Evolutionary conservation across 1,284 basidiomycete species (phyloP), one percentile per base, ranked within the genome.

Genomic region (Leccinum holopus): DNA sequence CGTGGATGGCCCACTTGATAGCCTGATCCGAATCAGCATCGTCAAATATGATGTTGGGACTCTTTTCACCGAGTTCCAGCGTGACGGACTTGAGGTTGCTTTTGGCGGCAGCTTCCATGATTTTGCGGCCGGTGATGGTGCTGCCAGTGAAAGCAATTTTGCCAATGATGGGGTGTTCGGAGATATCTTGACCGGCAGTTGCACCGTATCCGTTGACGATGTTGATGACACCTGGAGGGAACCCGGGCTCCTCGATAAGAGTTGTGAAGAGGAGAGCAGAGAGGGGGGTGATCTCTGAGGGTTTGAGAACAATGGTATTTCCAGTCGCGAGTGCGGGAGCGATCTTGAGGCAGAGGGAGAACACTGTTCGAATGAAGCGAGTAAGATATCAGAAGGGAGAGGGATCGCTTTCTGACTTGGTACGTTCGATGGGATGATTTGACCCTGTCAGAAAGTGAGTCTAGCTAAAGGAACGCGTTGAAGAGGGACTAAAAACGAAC

Each of bases 61-160:
- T 84, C 80, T 91, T 91, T 61, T 89, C 89, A 57, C 89, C 89
- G 56, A 92, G 83, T 78, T 92, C 90, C 67, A 91, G 83, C 37
- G 87, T 87, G 63, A 90, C 85, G 35, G 81, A 84, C 78, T 90
- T 90, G 69, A 91, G 75, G 75, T 91, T 89, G 51, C 80, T 82
- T 70, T 83, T 80, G 32, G 89, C 87, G 1, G 88, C 84, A 1
- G 85, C 81, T 69, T 86, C 80, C 77, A 87, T 84, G 75, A 92
- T 87, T 70, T 84, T 81, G 16, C 87, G 81, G 10, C 90, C 90
- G 47, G 87, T 84, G 58, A 84, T 77, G 30, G 87, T 88, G 58
- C 74, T 78, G n/a, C 81, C 82, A 1, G 81, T 83, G 74, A 83
- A 83, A 11, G 87, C 76, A 55, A 77, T 72, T 72, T 82, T 82